Base-by-base conservation (phyloP, 805 yeast genomes). In the Teunomyces panamensis region DNA sequence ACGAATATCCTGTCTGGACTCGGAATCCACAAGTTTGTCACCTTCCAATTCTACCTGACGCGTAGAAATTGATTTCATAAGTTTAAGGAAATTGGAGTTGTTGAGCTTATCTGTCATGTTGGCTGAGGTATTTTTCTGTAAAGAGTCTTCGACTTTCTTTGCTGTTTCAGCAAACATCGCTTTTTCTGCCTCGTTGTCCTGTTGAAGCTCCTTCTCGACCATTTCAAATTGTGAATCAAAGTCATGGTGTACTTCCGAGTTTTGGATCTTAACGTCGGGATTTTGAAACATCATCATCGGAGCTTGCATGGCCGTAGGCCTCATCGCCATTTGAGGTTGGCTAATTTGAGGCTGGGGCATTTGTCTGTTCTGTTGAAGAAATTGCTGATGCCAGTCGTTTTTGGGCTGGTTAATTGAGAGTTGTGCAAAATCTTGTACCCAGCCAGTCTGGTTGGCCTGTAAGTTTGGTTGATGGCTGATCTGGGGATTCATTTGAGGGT, bases 91-190 rank as follows among this genome's bases (percentile, higher is more conserved):
- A 33, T 63, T 55, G 7, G 71, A 64, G 49, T 67, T 65, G 48
- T 66, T 62, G 47, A 73, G 62, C 54, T 73, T 73, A 17, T 56
- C 51, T 2, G 49, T 45, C 56, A 66, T 60, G n/a, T 29, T 42
- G 7, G 43, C 42, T 9, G 47, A 49, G 11, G 27, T 33, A 24
- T 48, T 35, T 24, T 47, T 30, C 17, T 47, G 44, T 56, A 62
- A 57, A 10, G 73, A 57, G 3, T 51, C 49, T 26, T 67, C 64
- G 11, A 73, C 74, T 46, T 64, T 59, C 33, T 62, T 51, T 4
- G 78, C 78, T 0, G 74, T 65, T 39, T 61, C 56, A 9, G 78
- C 77, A 60, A 73, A 71, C 49, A 60, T 56, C 32, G 67, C 67
- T 43, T 69, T 68, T 9, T 69, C 73, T 1, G 43, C 29, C 8